These are phyloP conservation scores for Monilinia aucupariae DNA, from an alignment of 2,329 filamentous ascomycete genomes.

Conservation along the genomic window DNA sequence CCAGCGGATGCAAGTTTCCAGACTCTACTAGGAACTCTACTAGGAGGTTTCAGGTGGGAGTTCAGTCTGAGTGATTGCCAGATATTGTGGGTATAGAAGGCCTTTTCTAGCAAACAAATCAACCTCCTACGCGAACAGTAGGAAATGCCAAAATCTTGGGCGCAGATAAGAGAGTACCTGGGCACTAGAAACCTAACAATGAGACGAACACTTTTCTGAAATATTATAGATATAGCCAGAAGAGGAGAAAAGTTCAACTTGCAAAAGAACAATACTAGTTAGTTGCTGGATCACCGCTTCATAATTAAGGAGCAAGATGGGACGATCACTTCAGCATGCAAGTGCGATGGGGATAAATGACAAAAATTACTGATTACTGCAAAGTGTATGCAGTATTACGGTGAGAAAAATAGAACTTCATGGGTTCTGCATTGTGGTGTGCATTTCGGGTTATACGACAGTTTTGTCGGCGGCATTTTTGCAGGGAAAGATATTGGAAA, in stretches of 20 bases:
- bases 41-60: background rate
- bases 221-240: background rate
- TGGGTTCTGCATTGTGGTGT: conserved; percentile 10
- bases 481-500: conserved; percentile 3
- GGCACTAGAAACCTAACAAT: background rate
- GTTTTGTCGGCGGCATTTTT: conserved; percentile 8
- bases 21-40: background rate
- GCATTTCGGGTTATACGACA: conserved; percentile 14
- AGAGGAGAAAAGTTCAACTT: background rate
- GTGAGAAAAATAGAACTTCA: conserved; percentile 3
- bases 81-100: background rate
- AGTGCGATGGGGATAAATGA: background rate
- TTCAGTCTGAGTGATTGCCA: background rate
- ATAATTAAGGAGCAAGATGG: background rate
- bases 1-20: background rate
- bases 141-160: background rate
- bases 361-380: conserved; percentile 9
- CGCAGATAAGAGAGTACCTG: background rate
- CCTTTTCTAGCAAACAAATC: background rate
- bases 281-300: background rate
- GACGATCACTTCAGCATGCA: background rate
- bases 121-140: background rate
- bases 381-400: conserved; percentile 7
- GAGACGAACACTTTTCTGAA: background rate
- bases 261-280: background rate